Evolutionary conservation across 345 rosid genomes (phyloP).

Genomic region (Passiflora organensis): DNA sequence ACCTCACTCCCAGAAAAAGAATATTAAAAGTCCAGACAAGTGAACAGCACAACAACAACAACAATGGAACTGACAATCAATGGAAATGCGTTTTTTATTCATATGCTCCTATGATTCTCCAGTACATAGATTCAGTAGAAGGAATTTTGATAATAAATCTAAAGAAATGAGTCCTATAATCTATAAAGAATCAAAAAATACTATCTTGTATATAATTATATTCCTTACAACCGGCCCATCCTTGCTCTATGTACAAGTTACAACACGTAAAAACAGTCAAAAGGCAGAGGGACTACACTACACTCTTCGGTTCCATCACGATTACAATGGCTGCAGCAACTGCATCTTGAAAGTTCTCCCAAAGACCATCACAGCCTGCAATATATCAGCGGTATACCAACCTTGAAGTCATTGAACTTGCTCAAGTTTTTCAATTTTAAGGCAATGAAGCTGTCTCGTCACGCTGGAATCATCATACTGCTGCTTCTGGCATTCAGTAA

Average conservation of each 20-base stretch:
- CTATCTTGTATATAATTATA: constrained; percentile 2
- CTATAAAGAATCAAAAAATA: constrained; percentile 23
- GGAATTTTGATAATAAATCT: background rate
- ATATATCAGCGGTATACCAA: background rate
- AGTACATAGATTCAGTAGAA: constrained; percentile 6
- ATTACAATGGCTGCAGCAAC: background rate
- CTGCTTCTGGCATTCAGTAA: background rate
- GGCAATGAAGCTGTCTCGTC: too few relatives aligned
- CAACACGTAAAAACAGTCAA: background rate
- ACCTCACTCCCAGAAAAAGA: too few relatives aligned
- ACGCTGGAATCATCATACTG: too few relatives aligned
- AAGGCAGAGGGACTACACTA: background rate
- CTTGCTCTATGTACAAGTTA: constrained; percentile 9
- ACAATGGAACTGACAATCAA: background rate
- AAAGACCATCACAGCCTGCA: constrained; percentile 19
- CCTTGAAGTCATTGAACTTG: background rate
- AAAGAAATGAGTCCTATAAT: background rate
- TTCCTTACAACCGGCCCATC: constrained; percentile 2
- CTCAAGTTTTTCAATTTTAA: too few relatives aligned
- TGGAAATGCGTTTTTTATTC: constrained; percentile 1
- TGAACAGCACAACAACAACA: too few relatives aligned
- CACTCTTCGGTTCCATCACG: constrained; percentile 19
- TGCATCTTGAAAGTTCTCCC: constrained; percentile 3
- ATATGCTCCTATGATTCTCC: constrained; percentile 10
- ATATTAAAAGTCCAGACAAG: background rate